Evolutionary conservation across 164 flowering plant genomes (phyloP).

Genomic region (Protea cynaroides): DNA sequence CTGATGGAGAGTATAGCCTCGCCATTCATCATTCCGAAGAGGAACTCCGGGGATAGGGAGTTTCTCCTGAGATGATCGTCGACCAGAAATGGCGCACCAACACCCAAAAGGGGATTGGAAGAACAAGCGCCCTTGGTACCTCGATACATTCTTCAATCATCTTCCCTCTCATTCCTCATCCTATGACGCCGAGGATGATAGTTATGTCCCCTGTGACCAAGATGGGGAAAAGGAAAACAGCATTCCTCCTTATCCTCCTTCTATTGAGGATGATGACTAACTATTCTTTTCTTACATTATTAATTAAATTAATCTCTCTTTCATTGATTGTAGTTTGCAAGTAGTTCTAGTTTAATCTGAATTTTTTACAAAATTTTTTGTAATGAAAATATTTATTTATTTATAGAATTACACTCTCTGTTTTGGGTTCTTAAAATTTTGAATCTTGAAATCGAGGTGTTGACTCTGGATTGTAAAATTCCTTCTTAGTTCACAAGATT

Average conservation of each 20-base stretch:
- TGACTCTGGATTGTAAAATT: conserved; percentile 68
- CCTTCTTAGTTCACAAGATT: conserved; percentile 55
- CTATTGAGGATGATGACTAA: no score
- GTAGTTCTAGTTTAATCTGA: conserved; percentile 80
- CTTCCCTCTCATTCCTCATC: conserved; percentile 16
- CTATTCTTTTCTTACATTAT: no score
- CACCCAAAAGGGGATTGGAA: conserved; percentile 49
- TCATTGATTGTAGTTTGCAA: conserved; percentile 14
- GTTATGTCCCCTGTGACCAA: no score
- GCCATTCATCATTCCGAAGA: conserved; percentile 74
- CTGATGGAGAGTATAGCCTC: conserved; percentile 86
- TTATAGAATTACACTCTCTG: no score
- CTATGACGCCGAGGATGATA: conserved; percentile 30
- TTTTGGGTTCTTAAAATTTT: no score
- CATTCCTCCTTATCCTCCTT: no score
- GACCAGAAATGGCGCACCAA: conserved; percentile 78
- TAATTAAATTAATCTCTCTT: no score
- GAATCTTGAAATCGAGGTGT: no score
- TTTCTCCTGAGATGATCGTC: conserved; percentile 77
- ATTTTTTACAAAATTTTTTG: no score
- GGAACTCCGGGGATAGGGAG: conserved; percentile 76
- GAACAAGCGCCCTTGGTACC: conserved; percentile 55
- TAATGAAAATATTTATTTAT: no score
- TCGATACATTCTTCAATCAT: conserved; percentile 57
- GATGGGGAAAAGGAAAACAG: no score